phyloP scores from a whole-genome alignment of 140 eudicot species.

The Ambrosia hybrid region DNA sequence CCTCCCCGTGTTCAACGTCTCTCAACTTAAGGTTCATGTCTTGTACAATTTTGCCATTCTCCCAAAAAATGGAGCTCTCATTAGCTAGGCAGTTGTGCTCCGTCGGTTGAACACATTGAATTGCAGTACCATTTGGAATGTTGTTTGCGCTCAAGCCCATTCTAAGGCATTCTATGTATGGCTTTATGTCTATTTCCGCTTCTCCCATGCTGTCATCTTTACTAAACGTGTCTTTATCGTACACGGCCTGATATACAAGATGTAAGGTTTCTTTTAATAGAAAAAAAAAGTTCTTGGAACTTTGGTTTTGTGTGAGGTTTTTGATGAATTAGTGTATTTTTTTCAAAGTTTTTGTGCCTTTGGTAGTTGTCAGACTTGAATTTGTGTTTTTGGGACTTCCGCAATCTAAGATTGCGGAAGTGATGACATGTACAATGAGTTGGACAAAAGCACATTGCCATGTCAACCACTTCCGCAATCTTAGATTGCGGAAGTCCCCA shows the following conservation, averaged over 20 bases:
- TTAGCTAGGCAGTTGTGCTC: slow-evolving; percentile 30
- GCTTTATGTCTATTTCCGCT: slow-evolving; percentile 54
- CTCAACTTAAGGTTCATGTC: slow-evolving; percentile 44
- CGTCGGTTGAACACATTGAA: slow-evolving; percentile 33
- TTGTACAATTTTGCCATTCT: slow-evolving; percentile 46
- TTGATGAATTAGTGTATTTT: no score
- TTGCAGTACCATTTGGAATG: slow-evolving; percentile 36
- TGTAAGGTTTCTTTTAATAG: neutral
- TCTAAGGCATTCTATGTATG: slow-evolving; percentile 51
- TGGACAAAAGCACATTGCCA: no score
- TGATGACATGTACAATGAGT: no score
- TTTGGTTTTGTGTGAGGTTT: neutral
- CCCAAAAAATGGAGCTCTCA: slow-evolving; percentile 41
- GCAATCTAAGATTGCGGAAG: no score
- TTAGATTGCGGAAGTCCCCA: no score
- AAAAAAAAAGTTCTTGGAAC: neutral
- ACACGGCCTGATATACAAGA: slow-evolving; percentile 44
- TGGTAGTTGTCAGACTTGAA: no score
- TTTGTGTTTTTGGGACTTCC: no score
- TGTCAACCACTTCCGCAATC: no score
- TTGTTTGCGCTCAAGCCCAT: slow-evolving; percentile 28
- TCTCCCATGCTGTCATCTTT: slow-evolving; percentile 66
- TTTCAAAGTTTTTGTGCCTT: no score
- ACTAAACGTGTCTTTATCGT: slow-evolving; percentile 68
- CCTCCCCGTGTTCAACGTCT: slow-evolving; percentile 48